phyloP scores from a whole-genome alignment of 352 stramenopile genomes.

The Aphanomyces stellatus region DNA sequence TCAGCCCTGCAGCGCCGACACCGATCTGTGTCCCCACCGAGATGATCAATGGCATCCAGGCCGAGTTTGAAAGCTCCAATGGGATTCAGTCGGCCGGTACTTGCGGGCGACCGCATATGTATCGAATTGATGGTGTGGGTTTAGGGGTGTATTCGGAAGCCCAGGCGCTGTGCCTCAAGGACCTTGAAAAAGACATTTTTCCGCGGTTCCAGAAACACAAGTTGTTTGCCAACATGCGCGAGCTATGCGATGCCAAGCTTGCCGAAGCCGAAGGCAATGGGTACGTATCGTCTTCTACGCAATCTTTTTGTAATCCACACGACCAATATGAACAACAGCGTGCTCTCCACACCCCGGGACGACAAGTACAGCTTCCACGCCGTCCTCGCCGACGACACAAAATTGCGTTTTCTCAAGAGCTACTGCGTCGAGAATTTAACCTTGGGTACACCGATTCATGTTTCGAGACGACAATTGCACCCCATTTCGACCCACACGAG shows the following conservation, averaged over 20 bases:
- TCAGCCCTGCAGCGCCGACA: constrained; percentile 54
- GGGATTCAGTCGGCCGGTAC: constrained; percentile 15
- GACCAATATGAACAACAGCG: neutral
- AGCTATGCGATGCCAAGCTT: constrained; percentile 35
- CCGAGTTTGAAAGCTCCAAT: constrained; percentile 28
- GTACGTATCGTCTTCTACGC: no score
- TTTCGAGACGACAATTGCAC: neutral
- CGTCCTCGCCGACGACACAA: constrained; percentile 60
- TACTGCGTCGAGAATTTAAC: constrained; percentile 72
- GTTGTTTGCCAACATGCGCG: constrained; percentile 66
- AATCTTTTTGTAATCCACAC: no score
- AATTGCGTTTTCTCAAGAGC: constrained; percentile 76
- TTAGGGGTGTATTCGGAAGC: constrained; percentile 58
- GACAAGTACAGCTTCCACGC: constrained; percentile 27
- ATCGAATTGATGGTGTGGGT: constrained; percentile 43
- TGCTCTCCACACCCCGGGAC: neutral
- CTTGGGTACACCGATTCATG: neutral
- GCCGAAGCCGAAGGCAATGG: neutral
- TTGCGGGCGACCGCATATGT: neutral
- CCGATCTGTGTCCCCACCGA: constrained; percentile 61
- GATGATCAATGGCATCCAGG: constrained; percentile 65
- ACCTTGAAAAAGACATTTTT: constrained; percentile 64
- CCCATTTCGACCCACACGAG: neutral
- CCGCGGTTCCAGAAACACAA: constrained; percentile 69
- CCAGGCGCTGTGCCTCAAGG: constrained; percentile 53